Base-by-base conservation (phyloP, 805 yeast species). In the Candida quercuum region DNA sequence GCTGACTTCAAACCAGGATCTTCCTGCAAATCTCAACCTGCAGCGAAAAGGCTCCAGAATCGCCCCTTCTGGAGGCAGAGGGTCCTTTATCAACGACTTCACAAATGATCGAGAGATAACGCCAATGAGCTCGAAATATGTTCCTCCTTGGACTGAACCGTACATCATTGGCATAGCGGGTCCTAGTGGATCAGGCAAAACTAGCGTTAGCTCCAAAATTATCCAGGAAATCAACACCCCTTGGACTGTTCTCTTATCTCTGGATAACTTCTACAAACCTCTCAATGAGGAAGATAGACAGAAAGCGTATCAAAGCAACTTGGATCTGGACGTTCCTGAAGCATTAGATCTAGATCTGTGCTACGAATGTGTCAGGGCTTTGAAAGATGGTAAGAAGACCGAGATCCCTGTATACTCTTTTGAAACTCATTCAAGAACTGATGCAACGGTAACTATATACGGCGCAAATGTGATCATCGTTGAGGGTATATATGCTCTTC, bases 381-480 rank as follows among this genome's bases (percentile, higher is more conserved):
- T 93, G 56, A 86, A 85, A 54, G 72, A 70, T 17, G 98, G 98
- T 6, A 69, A 67, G 42, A 71, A 67, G 49, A 74, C 82, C 2
- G 71, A 74, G 37, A 73, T 93, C 50, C 80, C 96, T 18, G 72
- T 77, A 29, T 72, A 81, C 61, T 71, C 97, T 40, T 81, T 86
- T 64, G 60, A 67, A 44, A 54, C 67, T 32, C 94, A 84, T 56
- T 63, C 65, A 33, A 59, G 81, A 48, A 74, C 78, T 8, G 74
- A 69, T 28, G 78, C 81, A 52, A 69, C 70, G n/a, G 66, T 81
- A 34, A 79, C 89, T 3, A 77, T 93, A 15, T 89, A 88, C 53
- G 98, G 97, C 2, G 96, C 97, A 13, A 88, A 88, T 56, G 95
- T 93, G 16, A 84, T 93, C 37, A 82, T 93, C 6, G 65, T 93